Percentiles rank a stretch among this genome's conserved stretches.
Evolutionary conservation across 352 stramenopile genomes (phyloP).

Genomic region (Blastocystis sp.): DNA sequence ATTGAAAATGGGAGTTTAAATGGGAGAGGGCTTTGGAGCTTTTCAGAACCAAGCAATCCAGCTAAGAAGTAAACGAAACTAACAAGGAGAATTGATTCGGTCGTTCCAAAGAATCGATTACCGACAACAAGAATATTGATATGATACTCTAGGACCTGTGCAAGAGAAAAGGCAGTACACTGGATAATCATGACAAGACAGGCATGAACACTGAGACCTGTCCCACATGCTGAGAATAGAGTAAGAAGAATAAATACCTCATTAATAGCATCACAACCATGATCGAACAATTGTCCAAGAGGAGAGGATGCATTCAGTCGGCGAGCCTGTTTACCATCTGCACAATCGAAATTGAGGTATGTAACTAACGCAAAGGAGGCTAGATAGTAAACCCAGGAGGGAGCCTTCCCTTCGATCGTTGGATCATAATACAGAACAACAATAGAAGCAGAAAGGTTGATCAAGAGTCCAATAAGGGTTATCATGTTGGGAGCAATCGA

Average conservation of each 20-base stretch:
- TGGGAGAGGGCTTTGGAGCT: background rate
- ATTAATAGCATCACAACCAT: conserved; percentile 76
- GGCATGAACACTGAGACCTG: background rate
- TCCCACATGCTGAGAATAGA: conserved; percentile 43
- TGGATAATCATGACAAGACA: conserved; percentile 44
- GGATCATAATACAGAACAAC: conserved; percentile 45
- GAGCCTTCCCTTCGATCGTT: conserved; percentile 8
- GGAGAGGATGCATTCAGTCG: conserved; percentile 87
- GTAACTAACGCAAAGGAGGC: conserved; percentile 69
- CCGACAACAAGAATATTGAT: conserved; percentile 41
- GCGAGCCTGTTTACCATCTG: conserved; percentile 97
- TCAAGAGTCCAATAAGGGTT: conserved; percentile 36
- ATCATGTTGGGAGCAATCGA: conserved; percentile 65
- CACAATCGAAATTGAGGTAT: conserved; percentile 97
- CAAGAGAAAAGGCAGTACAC: conserved; percentile 40
- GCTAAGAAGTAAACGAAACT: conserved; percentile 24
- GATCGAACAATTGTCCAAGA: conserved; percentile 95
- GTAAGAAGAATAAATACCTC: conserved; percentile 60
- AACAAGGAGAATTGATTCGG: conserved; percentile 29
- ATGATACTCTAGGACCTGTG: conserved; percentile 56
- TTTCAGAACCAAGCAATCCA: background rate
- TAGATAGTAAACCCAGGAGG: conserved; percentile 32
- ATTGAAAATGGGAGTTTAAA: conserved; percentile 7
- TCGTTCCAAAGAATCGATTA: conserved; percentile 59
- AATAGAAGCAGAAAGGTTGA: conserved; percentile 42